phyloP scores from a whole-genome alignment of 2,329 filamentous ascomycete genomes.

The Paraphoma chrysanthemicola region DNA sequence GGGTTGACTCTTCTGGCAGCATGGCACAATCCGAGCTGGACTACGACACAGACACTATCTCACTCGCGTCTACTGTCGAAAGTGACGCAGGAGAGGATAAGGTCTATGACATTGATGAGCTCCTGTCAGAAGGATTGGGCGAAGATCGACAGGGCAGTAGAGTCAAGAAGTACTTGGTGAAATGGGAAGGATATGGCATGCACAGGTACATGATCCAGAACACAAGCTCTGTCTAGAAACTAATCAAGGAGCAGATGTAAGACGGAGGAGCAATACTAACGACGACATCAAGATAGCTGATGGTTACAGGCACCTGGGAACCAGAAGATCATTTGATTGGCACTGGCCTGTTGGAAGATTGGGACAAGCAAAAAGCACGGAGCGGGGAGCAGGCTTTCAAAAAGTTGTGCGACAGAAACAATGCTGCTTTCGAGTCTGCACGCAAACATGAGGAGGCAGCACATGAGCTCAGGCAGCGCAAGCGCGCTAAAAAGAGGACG shows the following conservation, averaged over 20 bases:
- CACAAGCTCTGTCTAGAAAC: too few species aligned
- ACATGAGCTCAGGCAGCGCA: slow-evolving; percentile 13
- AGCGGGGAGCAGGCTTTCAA: slow-evolving; percentile 10
- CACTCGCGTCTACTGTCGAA: slow-evolving; percentile 61
- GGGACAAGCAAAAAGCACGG: slow-evolving; percentile 13
- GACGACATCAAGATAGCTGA: background rate
- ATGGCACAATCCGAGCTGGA: slow-evolving; percentile 14
- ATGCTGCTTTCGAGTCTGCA: slow-evolving; percentile 13
- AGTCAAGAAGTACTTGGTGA: slow-evolving; percentile 63
- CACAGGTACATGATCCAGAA: slow-evolving; percentile 23
- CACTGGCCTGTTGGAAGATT: slow-evolving; percentile 12
- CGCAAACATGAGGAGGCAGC: slow-evolving; percentile 1
- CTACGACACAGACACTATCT: slow-evolving; percentile 58
- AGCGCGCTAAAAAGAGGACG: slow-evolving; percentile 25
- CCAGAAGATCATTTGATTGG: slow-evolving; percentile 22
- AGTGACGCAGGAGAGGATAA: slow-evolving; percentile 6
- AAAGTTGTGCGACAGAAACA: slow-evolving; percentile 15
- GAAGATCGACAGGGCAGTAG: slow-evolving; percentile 45
- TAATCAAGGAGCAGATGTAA: slow-evolving; percentile 12
- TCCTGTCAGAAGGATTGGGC: slow-evolving; percentile 49
- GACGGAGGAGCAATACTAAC: background rate
- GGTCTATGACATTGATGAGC: slow-evolving; percentile 26
- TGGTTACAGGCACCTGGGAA: slow-evolving; percentile 35
- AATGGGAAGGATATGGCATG: slow-evolving; percentile 68
- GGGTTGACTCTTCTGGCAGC: slow-evolving; percentile 1